phyloP scores from a whole-genome alignment of 2,329 filamentous ascomycete genomes.

The Aureobasidium musti region DNA sequence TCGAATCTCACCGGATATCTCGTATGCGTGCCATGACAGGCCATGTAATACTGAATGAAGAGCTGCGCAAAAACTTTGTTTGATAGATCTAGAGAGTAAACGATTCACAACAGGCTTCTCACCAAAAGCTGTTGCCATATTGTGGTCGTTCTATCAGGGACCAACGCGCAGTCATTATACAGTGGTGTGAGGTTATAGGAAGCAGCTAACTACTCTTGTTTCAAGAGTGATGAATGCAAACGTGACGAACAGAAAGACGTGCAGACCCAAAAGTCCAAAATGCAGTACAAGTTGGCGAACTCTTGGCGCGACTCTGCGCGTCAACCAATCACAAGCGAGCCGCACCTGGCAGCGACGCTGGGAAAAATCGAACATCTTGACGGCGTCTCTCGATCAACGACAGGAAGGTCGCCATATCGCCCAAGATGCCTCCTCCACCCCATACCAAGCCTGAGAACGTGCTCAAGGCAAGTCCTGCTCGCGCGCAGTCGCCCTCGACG shows the following conservation, averaged over 20 bases:
- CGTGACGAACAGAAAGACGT: not conserved
- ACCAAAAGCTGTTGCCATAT: not conserved
- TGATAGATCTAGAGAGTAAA: not conserved
- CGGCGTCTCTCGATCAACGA: slow-evolving; percentile 25
- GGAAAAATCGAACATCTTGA: slow-evolving; percentile 24
- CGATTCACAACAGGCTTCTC: not conserved
- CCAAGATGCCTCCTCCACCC: slow-evolving; percentile 85
- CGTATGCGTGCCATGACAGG: not conserved
- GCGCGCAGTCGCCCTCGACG: not conserved
- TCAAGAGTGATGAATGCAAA: not conserved
- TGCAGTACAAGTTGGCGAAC: not conserved
- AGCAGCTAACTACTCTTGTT: not conserved
- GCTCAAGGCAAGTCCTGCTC: slow-evolving; percentile 64
- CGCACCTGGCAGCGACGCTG: slow-evolving; percentile 17
- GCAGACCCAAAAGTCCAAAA: not conserved
- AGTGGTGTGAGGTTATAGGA: not conserved
- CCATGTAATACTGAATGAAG: not conserved
- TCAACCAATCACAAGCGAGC: slow-evolving; percentile 25
- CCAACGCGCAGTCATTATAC: not conserved
- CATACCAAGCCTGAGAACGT: slow-evolving; percentile 99
- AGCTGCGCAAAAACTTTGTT: not conserved
- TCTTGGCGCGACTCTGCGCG: slow-evolving; percentile 13
- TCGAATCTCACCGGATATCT: not conserved
- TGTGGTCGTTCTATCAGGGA: not conserved
- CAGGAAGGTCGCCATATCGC: slow-evolving; percentile 34